Evolutionary conservation across 805 yeast genomes (phyloP), one percentile per base, ranked within the genome.

Genomic region (Candida manassasensis): DNA sequence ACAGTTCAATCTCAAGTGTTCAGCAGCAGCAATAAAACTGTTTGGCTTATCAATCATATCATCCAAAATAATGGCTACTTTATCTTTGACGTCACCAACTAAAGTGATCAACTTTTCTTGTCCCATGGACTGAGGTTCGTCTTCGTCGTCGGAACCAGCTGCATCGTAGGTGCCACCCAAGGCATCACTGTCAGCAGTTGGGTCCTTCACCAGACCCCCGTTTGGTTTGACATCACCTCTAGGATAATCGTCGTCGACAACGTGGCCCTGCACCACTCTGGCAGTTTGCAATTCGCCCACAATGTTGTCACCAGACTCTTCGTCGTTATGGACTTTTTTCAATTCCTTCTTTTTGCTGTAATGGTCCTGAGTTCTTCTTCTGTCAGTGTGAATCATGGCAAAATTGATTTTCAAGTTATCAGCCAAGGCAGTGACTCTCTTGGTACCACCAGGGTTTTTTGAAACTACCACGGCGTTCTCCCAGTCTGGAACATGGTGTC

Each of bases 361-460:
- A 28, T 63, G 67, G 60, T 84, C 95, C 49, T 82, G 82, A 29
- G 81, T 75, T 62, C 98, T 80, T 63, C 97, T 81, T 55, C 97
- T 79, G 64, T 93, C 99, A 14, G 98, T 93, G 58, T 93, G 97
- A 48, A 94, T 90, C 97, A 93, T 90, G 40, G 98, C 99, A 56
- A 93, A 93, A 60, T 93, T 88, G 48, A 93, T 85, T 63, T 90
- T 90, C 50, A 93, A 72, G 25, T 94, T 79, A 64, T 94, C 98
- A n/a, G 98, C 98, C 50, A 93, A 71, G 1, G 97, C 89, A 13
- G 99, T 93, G 36, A 93, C 99, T 47, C 98, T 77, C 59, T 93
- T 93, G 14, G 99, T 89, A 38, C 98, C 98, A 44, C 98, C 99
- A 14, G 99, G 97, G 63, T 93, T 93, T 59, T 93, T 93, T n/a